A percentile compares a stretch with the other conserved stretches of the same genome.
Conservation (phyloP, 129 eudicot species). For the sunflower (Helianthus annuus) region HanXRQr2.0-SUNRISE NC_035438.2:29263561-29264060, state of each 20-base stretch:
- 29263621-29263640: too few relatives aligned
- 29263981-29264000: slow-evolving; percentile 94
- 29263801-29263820: slow-evolving; percentile 7
- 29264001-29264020: slow-evolving; percentile 83
- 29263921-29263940: slow-evolving; percentile 44
- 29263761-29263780: slow-evolving; percentile 48
- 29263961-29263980: slow-evolving; percentile 78
- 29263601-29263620: slow-evolving; percentile 59
- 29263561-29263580: slow-evolving; percentile 12
- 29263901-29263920: slow-evolving; percentile 59
- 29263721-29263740: slow-evolving; percentile 86
- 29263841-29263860: slow-evolving; percentile 79
- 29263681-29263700: slow-evolving; percentile 37
- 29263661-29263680: too few relatives aligned
- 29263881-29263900: slow-evolving; percentile 70
- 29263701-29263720: slow-evolving; percentile 82
- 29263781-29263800: slow-evolving; percentile 3
- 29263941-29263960: slow-evolving; percentile 52
- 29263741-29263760: slow-evolving; percentile 89
- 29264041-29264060: slow-evolving; percentile 2
- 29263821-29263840: slow-evolving; percentile 68
- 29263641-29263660: too few relatives aligned
- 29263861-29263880: slow-evolving; percentile 52
- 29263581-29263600: slow-evolving; percentile 1
- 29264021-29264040: background rate